A percentile compares a stretch with the other conserved stretches of the same genome.
phyloP scores from a whole-genome alignment of 331 rosid species.

The Cucumis variabilis region DNA sequence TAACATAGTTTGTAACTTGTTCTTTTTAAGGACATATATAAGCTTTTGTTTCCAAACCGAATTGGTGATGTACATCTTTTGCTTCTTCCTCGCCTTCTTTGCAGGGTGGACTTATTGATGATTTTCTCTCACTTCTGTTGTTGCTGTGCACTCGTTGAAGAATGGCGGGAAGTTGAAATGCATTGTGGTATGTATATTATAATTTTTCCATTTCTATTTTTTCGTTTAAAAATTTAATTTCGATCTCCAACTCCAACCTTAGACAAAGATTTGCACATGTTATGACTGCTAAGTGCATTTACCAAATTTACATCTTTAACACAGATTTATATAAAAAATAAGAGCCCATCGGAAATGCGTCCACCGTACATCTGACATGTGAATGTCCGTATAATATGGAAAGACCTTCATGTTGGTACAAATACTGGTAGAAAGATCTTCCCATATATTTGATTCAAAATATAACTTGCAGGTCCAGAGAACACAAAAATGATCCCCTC shows the following conservation, averaged over 20 bases:
- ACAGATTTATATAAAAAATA: background rate
- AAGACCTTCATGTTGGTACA: background rate
- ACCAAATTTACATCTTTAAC: background rate
- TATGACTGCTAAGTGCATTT: background rate
- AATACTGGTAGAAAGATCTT: background rate
- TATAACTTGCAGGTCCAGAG: conserved; percentile 64
- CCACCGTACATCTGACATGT: background rate
- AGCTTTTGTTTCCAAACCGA: background rate
- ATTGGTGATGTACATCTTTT: background rate
- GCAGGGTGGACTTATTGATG: conserved; percentile 91
- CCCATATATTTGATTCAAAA: conserved; percentile 8
- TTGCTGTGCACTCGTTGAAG: conserved; percentile 99
- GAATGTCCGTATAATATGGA: background rate
- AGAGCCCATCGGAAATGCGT: background rate
- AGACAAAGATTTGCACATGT: background rate
- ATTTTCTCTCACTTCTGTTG: conserved; percentile 97
- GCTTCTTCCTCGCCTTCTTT: conserved; percentile 29
- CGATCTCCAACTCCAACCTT: background rate
- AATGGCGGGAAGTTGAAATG: conserved; percentile 97
- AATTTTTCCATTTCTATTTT: background rate
- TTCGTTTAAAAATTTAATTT: background rate
- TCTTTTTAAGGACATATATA: background rate
- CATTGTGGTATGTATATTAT: conserved; percentile 64
- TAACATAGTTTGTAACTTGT: background rate
- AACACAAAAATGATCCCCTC: conserved; percentile 91